Evolutionary conservation across 257 asterid genomes (phyloP).

Genomic region (Ilex asprella): DNA sequence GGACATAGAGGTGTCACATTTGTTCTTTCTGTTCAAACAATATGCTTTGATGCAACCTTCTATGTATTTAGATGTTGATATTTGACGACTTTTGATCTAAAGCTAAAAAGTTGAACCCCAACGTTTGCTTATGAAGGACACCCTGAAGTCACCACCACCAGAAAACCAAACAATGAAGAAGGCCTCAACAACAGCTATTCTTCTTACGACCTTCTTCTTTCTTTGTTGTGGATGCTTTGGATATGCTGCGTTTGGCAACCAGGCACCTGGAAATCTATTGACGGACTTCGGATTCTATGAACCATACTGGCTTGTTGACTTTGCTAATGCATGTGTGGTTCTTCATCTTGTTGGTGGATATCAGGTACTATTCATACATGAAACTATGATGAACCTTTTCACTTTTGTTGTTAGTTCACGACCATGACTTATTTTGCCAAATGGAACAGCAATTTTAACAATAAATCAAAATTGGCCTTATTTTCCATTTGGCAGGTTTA

Average conservation of each 20-base stretch:
- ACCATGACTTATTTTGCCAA: neutral
- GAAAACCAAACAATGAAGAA: slow-evolving; percentile 52
- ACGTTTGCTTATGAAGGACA: slow-evolving; percentile 32
- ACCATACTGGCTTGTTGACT: slow-evolving; percentile 1
- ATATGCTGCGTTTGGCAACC: neutral
- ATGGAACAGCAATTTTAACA: neutral
- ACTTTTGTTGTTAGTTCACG: neutral
- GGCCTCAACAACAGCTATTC: slow-evolving; percentile 26
- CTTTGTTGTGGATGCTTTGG: neutral
- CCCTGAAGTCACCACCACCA: slow-evolving; percentile 41
- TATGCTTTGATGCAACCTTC: neutral
- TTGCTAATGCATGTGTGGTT: neutral
- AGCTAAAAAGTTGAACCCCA: neutral
- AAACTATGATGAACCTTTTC: no score
- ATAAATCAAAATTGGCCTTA: neutral
- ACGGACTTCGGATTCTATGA: neutral
- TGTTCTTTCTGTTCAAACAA: neutral
- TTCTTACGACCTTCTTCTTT: neutral
- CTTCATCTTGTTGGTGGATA: neutral
- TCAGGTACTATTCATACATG: neutral
- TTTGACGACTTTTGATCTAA: neutral
- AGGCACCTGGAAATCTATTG: neutral
- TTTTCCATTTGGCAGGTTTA: neutral
- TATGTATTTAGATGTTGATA: neutral
- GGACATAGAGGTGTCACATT: slow-evolving; percentile 1